These are phyloP conservation scores for Corylus heterophylla DNA, from an alignment of 306 rosid species.

Conservation along the genomic window DNA sequence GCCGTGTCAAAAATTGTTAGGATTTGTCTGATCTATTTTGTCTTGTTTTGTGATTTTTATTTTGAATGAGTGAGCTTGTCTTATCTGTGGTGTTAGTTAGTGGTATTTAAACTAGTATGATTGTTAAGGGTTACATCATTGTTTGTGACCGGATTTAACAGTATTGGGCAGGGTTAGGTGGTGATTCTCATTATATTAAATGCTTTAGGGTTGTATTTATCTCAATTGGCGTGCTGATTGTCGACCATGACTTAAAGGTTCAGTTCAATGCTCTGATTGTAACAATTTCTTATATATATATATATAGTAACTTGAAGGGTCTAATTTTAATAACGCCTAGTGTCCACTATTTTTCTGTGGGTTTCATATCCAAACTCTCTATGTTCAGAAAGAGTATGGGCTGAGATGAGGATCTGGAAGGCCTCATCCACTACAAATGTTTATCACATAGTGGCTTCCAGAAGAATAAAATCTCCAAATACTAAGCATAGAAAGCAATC, in stretches of 20 bases:
- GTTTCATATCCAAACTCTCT: not conserved
- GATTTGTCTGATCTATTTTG: constrained; percentile 40
- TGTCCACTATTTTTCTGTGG: not conserved
- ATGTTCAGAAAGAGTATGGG: not conserved
- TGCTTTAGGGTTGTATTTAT: not conserved
- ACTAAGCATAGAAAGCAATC: no score
- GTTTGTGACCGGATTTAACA: not conserved
- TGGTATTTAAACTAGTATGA: not conserved
- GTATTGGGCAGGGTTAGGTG: not conserved
- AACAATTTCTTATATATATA: not conserved
- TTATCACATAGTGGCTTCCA: no score
- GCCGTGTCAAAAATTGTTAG: constrained; percentile 32
- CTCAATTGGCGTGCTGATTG: not conserved
- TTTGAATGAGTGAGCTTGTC: not conserved
- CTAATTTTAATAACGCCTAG: not conserved
- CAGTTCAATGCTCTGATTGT: not conserved
- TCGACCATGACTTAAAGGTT: not conserved
- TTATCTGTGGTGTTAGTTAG: not conserved
- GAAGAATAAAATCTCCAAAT: no score
- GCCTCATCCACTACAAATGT: no score
- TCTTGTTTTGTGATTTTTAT: constrained; percentile 22
- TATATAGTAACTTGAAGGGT: not conserved
- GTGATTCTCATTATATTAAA: not conserved
- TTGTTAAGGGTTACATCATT: not conserved
- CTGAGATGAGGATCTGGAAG: not conserved